Evolutionary conservation across 2,329 filamentous ascomycete species (phyloP), one percentile per base, ranked within the genome.

Genomic region (Coniochaeta prunicola): DNA sequence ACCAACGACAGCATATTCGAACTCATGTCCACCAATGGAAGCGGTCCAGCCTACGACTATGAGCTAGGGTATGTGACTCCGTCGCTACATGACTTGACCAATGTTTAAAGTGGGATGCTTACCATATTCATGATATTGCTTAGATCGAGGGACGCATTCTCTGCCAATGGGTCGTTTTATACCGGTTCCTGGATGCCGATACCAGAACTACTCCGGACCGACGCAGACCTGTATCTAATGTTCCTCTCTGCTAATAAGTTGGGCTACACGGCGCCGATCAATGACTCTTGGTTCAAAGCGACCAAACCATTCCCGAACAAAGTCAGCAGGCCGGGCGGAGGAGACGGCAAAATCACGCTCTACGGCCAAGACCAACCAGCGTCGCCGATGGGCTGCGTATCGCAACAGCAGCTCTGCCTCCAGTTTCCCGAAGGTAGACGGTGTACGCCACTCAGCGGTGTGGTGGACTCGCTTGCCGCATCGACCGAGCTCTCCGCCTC

Each of bases 231-330:
- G 9, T 7, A 38, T 13, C 38, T 62, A 2, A 34, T 60, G 15
- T 62, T 59, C 53, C 45, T 60, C 3, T 59, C 59, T 1, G 33
- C 60, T 4, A 60, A 60, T 38, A 12, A n/a, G 10, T 56, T 59
- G 31, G 19, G 12, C 48, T 42, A 36, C 28, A 53, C 33, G 21
- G 45, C 45, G 21, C 45, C 45, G 19, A 59, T 56, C 8, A 33
- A 50, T 1, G 59, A 62, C 15, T 45, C 34, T 13, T 62, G 58
- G 60, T 62, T 57, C 59, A 48, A 42, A 15, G 56, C 56, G 36
- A 50, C 45, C 24, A 50, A 10, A 17, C 45, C 45, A 17, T 50
- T 50, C 15, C 45, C 45, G 13, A 13, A 12, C 5, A 30, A 8
- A 2, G 45, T 15, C 1, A 2, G 3, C 3, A 30, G 45, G 24